These are phyloP conservation scores for Xylaria sp. DNA, from an alignment of 2,329 filamentous ascomycete species.

Conservation along the genomic window DNA sequence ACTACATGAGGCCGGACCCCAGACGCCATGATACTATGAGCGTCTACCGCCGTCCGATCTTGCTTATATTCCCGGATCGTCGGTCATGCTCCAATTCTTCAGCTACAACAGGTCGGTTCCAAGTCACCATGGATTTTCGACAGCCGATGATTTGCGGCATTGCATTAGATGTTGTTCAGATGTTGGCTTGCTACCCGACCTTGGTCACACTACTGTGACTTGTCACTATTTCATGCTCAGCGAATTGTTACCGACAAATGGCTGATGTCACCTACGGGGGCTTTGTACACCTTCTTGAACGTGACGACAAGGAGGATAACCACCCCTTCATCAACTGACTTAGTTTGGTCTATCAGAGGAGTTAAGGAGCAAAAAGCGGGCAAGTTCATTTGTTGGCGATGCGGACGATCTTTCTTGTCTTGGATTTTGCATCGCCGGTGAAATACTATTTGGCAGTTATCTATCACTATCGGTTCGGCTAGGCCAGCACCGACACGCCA, in stretches of 20 bases:
- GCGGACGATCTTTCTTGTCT: conserved; percentile 21
- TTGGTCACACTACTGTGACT: conserved; percentile 12
- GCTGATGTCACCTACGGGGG: not conserved
- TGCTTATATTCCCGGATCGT: conserved; percentile 11
- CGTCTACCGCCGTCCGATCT: conserved; percentile 17
- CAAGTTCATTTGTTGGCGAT: not conserved
- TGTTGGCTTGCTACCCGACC: not conserved
- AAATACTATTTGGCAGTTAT: conserved; percentile 4
- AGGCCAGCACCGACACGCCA: conserved; percentile 32
- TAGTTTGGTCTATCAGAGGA: not conserved
- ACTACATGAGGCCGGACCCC: not conserved
- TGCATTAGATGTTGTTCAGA: conserved; percentile 11
- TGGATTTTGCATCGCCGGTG: not conserved
- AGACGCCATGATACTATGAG: conserved; percentile 6
- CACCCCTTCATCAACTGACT: not conserved
- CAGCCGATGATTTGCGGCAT: conserved; percentile 25
- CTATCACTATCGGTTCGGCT: conserved; percentile 11
- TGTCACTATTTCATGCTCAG: conserved; percentile 13
- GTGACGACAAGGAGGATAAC: not conserved
- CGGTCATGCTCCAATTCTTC: conserved; percentile 5
- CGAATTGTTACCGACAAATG: not conserved
- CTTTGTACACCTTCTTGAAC: not conserved
- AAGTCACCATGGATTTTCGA: conserved; percentile 20
- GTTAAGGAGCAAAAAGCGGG: not conserved
- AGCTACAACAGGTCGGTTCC: conserved; percentile 13